These are phyloP conservation scores for Exophiala sideris DNA, from an alignment of 2,329 filamentous ascomycete species.

Conservation along the genomic window DNA sequence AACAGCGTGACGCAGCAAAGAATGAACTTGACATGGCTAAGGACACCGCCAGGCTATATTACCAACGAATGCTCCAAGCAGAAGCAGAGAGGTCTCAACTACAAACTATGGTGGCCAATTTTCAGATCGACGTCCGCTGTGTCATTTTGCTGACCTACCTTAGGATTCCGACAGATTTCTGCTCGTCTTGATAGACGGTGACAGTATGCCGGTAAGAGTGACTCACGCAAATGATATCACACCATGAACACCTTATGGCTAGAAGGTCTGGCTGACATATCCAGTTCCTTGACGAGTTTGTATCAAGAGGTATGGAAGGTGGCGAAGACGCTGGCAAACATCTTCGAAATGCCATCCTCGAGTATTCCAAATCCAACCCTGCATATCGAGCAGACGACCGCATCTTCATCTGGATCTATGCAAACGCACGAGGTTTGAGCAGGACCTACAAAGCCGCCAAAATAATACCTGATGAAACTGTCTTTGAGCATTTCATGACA, in stretches of 20 bases:
- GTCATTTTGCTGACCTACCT: constrained; percentile 7
- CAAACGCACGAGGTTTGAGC: constrained; percentile 38
- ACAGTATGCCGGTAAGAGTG: constrained; percentile 35
- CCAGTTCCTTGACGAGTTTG: constrained; percentile 23
- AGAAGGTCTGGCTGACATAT: constrained; percentile 7
- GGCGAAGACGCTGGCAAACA: constrained; percentile 24
- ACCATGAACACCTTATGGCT: neutral
- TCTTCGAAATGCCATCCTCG: constrained; percentile 17
- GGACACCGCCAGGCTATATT: constrained; percentile 20
- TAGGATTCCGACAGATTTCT: constrained; percentile 25
- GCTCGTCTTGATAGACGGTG: constrained; percentile 33
- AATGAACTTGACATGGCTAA: constrained; percentile 22
- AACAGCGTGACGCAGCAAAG: constrained; percentile 17
- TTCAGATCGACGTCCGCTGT: neutral
- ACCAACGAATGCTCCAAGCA: constrained; percentile 20
- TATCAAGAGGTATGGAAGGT: constrained; percentile 18
- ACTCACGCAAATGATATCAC: neutral
- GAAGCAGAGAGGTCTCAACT: constrained; percentile 16
- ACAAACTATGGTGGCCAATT: constrained; percentile 19
- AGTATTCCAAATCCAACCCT: constrained; percentile 17
- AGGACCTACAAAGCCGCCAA: constrained; percentile 34
- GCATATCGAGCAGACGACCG: constrained; percentile 29
- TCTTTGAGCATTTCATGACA: constrained; percentile 37
- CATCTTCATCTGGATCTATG: constrained; percentile 38
- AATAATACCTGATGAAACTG: constrained; percentile 26